phyloP scores from a whole-genome alignment of 2,329 filamentous ascomycete genomes.

The Scorias spongiosa region DNA sequence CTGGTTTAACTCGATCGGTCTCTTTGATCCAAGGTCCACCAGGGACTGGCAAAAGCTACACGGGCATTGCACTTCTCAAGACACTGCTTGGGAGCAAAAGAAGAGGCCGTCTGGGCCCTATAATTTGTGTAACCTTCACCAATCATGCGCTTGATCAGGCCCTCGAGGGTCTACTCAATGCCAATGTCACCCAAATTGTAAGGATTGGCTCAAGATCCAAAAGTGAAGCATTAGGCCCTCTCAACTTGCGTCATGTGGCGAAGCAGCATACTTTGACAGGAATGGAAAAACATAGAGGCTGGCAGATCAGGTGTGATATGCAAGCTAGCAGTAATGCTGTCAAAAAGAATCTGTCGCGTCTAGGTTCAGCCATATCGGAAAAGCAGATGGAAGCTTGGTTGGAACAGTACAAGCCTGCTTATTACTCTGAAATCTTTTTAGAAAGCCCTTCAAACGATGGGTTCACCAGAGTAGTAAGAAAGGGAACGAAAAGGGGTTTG shows the following conservation, averaged over 20 bases:
- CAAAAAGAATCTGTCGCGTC: conserved; percentile 1
- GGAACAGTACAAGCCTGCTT: conserved; percentile 5
- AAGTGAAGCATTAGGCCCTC: conserved; percentile 33
- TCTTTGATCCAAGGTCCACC: conserved; percentile 56
- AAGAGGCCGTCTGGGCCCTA: conserved; percentile 20
- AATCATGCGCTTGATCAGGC: conserved; percentile 44
- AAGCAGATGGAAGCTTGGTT: conserved; percentile 5
- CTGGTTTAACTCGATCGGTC: conserved; percentile 38
- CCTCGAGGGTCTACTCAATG: conserved; percentile 42
- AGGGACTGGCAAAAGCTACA: conserved; percentile 61
- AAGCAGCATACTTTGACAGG: conserved; percentile 22
- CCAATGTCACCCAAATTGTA: conserved; percentile 39
- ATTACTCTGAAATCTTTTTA: conserved; percentile 10
- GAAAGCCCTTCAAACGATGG: conserved; percentile 12
- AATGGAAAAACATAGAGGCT: conserved; percentile 22
- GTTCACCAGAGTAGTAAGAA: conserved; percentile 2
- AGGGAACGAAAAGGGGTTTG: neutral
- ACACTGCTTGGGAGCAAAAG: conserved; percentile 35
- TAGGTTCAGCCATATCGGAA: conserved; percentile 1
- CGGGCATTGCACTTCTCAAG: conserved; percentile 49
- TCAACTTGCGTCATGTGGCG: conserved; percentile 35
- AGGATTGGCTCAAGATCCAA: conserved; percentile 47
- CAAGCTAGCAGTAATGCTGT: conserved; percentile 9
- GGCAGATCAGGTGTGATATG: conserved; percentile 11
- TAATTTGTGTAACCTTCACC: conserved; percentile 44